Base-by-base conservation (phyloP, 2,329 filamentous ascomycete genomes). In the Harringtonia lauricola region DNA sequence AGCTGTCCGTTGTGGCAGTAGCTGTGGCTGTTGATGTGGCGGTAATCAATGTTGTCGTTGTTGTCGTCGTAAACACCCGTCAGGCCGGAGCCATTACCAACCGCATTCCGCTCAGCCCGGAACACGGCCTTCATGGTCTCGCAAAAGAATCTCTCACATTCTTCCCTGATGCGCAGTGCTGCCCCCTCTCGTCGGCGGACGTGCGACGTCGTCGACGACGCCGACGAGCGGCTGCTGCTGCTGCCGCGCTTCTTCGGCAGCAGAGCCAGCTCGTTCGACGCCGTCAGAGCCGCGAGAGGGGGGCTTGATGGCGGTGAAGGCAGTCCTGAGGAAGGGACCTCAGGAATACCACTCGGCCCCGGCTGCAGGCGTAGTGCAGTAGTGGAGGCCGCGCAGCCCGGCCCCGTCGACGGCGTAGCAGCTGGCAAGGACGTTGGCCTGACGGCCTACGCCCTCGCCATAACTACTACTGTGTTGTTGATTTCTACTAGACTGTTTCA, bases 81-180 rank as follows among this genome's bases (percentile, higher is more conserved):
- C 76, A 83, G 82, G 79, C 83, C 78, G 79, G 86, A 90, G 83
- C 79, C 83, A 79, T 80, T 74, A 72, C 70, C 68, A 64, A 68
- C 76, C 74, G 70, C 65, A 69, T 80, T 81, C 84, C 83, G 81
- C 87, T 94, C 88, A 94, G 86, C 89, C 76, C 83, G 85, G 80
- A 95, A 95, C 73, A 86, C 83, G 72, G 81, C 72, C 71, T 79
- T 84, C 81, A 95, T 86, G 76, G 81, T 83, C 83, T 90, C 87
- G 72, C 89, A 95, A 79, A 95, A 94, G 83, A 95, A 90, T 76
- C 89, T 95, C 88, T 95, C 89, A 95, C 89, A 94, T 86, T 95
- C 88, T 88, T 84, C 88, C 86, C 84, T 88, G 76, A 95, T 94
- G 72, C 82, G 81, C 70, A 86, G 80, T 84, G 86, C 81, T 82